Conservation (phyloP, 176 grass and related monocot genomes). For the Eragrostis curvula region DNA sequence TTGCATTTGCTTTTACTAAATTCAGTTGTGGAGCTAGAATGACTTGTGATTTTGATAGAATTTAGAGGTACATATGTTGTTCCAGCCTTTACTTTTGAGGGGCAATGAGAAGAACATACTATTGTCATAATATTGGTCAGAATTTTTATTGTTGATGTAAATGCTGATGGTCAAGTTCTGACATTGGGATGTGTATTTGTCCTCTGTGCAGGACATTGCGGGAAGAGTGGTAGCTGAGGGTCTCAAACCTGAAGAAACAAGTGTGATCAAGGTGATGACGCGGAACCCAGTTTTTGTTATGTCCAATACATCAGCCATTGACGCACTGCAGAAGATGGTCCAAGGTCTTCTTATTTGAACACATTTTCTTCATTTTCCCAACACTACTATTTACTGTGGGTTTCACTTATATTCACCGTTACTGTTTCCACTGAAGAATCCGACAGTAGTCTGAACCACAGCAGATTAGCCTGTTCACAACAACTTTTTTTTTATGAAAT, state of each 20-base stretch:
- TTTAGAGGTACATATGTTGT: background rate
- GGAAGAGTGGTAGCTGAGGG: slow-evolving; percentile 75
- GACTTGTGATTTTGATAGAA: background rate
- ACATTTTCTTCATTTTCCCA: background rate
- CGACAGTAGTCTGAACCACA: too few relatives aligned
- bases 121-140: too few relatives aligned
- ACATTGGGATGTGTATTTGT: background rate
- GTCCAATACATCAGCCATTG: slow-evolving; percentile 60
- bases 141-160: too few relatives aligned
- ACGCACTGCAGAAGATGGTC: slow-evolving; percentile 91
- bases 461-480: too few relatives aligned
- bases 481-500: too few relatives aligned
- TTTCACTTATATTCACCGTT: background rate
- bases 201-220: slow-evolving; percentile 58
- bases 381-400: background rate
- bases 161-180: background rate
- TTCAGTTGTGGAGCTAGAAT: background rate
- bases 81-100: background rate
- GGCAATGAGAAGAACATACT: background rate
- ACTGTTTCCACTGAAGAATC: too few relatives aligned
- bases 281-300: slow-evolving; percentile 73
- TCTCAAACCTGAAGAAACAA: slow-evolving; percentile 58
- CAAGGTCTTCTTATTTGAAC: slow-evolving; percentile 60
- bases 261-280: slow-evolving; percentile 63
- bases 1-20: background rate